Evolutionary conservation across 495 filamentous ascomycete genomes (phyloP), one percentile per base, ranked within the genome.

Genomic region (Chaetomidium leptoderma): DNA sequence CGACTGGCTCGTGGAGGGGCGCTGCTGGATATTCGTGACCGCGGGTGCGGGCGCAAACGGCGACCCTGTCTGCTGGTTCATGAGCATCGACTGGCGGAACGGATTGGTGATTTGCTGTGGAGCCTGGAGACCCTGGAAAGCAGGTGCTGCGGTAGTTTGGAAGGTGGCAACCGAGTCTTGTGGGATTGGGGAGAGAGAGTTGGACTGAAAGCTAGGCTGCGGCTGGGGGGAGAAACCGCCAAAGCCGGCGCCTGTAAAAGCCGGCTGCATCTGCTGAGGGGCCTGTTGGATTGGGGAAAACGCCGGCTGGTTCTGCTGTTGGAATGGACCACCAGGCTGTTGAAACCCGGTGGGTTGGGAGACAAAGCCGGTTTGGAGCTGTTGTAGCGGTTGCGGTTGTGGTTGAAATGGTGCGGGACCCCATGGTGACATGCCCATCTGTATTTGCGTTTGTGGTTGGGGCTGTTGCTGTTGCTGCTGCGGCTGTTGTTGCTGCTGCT

Each of bases 41-140:
- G 58, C 32, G 16, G 59, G 21, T 6, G 52, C 33, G 4, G 67
- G 37, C 1, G 58, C 40, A 59, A 71, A 70, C 53, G 70, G 62
- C 19, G 71, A 65, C 60, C 69, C 76, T 65, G 68, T 84, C 73
- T 67, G 75, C 67, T 68, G 75, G 53, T 75, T 78, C 66, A 86
- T 72, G 75, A 93, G 75, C 82, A 91, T 90, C 3, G 90, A 93
- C 65, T 89, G 86, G 37, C 91, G 81, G 77, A 96, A 96, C 5
- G 91, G 91, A 68, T 96, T 96, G 4, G 90, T 91, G 13, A 75
- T 81, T 57, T 87, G 87, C 49, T 80, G 74, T 4, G 70, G 69
- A 0, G 73, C 65, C 29, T 74, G 76, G 35, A 83, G 76, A 16
- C 76, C 76, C 49, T 74, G 69, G 63, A 74, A 63, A 6, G 60